phyloP scores from a whole-genome alignment of 768 basidiomycete species.

The Leccinum pellstonianum region DNA sequence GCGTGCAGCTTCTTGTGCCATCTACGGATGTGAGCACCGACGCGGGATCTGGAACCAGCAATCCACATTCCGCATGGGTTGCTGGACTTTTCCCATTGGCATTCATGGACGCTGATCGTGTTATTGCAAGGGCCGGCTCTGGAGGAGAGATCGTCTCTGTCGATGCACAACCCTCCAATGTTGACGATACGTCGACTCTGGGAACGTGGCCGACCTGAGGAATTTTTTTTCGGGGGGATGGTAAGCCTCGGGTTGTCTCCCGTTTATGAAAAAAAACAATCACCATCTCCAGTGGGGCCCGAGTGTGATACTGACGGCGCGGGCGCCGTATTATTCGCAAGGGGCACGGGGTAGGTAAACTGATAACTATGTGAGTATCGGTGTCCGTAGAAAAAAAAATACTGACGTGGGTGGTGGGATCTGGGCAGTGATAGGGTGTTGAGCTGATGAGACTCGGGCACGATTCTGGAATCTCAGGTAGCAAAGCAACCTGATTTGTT shows the following conservation, averaged over 20 bases:
- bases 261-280: too few relatives aligned
- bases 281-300: too few relatives aligned
- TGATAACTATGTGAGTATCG: too few relatives aligned
- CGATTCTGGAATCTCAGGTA: background rate
- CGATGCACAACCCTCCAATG: slow-evolving; percentile 5
- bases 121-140: background rate
- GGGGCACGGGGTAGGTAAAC: too few relatives aligned
- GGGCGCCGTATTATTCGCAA: too few relatives aligned
- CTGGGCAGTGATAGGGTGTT: background rate
- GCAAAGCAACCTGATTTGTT: background rate
- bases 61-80: slow-evolving; percentile 14
- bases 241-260: background rate
- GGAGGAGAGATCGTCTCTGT: slow-evolving; percentile 1
- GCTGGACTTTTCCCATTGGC: slow-evolving; percentile 4
- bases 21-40: slow-evolving; percentile 10
- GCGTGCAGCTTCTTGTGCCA: slow-evolving; percentile 1
- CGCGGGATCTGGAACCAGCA: background rate
- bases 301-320: too few relatives aligned
- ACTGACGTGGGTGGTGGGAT: too few relatives aligned
- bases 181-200: background rate
- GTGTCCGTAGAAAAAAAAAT: too few relatives aligned
- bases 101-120: slow-evolving; percentile 10
- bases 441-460: background rate
- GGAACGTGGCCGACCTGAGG: background rate
- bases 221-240: too few relatives aligned